Base-by-base conservation (phyloP, 192 early-diverging fungal species). In the Gaertneriomyces semiglobifer region DNA sequence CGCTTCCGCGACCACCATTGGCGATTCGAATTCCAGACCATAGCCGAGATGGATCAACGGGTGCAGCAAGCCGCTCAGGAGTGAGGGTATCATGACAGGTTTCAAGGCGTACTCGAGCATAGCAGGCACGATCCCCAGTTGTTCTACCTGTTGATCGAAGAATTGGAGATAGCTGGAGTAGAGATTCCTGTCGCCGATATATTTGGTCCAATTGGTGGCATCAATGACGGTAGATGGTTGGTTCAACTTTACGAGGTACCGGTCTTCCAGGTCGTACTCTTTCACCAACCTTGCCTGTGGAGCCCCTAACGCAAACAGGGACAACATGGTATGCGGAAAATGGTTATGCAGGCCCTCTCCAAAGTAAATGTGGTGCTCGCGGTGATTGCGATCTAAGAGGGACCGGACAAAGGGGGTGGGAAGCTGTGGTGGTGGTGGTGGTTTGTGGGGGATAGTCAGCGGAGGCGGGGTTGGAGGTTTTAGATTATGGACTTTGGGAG, bases 11-110 rank as follows among this genome's bases (percentile, higher is more conserved):
- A 52, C 43, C 18, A 66, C 53, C 38, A 58, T 12, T 14, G 19
- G 55, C 7, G 53, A 56, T 7, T 55, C 53, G 40, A 66, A 47
- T 46, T 66, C 65, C 42, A 54, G 40, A 6, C 52, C 65, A 53
- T 52, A 66, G 12, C 65, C 65, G 8, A 66, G 33, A 45, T 66
- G 65, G 40, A 66, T 66, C 8, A 66, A 55, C 9, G 65, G 65
- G 33, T 66, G 65, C 6, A 66, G 45, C 16, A 53, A 20, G 16
- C 52, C 53, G 45, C 65, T 53, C 19, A 55, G 54, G 2, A 58
- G 6, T 20, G 52, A 54, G 7, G 53, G 53, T 7, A 56, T 44
- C 54, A 66, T 18, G 11, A 3, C 19, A 8, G 53, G 54, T 14
- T 57, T 39, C 0, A 57, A 57, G 4, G 55, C 55, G 0, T 57